A percentile compares a stretch with the other conserved stretches of the same genome.
Evolutionary conservation across 768 basidiomycete species (phyloP).

Genomic region (Trametes elegans): DNA sequence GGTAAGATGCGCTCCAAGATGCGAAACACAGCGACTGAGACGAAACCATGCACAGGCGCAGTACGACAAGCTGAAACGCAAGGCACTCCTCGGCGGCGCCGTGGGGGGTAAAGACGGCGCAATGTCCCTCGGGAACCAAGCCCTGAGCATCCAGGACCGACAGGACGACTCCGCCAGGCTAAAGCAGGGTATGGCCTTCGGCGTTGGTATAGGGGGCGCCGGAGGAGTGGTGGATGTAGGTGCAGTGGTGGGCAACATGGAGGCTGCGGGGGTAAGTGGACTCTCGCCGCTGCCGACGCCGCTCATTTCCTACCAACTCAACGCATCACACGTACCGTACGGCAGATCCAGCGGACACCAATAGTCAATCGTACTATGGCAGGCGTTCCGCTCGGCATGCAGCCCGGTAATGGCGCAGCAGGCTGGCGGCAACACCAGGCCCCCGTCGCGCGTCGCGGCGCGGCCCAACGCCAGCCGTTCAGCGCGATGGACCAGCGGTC

Average conservation of each 20-base stretch:
- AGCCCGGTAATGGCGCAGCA: slow-evolving; percentile 16
- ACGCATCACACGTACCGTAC: background rate
- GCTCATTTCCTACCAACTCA: background rate
- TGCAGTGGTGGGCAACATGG: slow-evolving; percentile 63
- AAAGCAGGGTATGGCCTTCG: slow-evolving; percentile 24
- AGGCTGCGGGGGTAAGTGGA: slow-evolving; percentile 54
- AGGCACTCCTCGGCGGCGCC: slow-evolving; percentile 58
- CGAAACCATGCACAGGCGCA: slow-evolving; percentile 48
- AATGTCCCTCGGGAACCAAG: slow-evolving; percentile 15
- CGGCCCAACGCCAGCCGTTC: slow-evolving; percentile 46
- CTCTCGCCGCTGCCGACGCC: too few relatives aligned
- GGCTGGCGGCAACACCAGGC: slow-evolving; percentile 32
- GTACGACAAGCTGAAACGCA: slow-evolving; percentile 82
- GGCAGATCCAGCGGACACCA: slow-evolving; percentile 74
- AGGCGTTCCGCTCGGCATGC: slow-evolving; percentile 17
- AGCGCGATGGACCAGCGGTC: slow-evolving; percentile 25
- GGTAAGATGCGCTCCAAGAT: slow-evolving; percentile 35
- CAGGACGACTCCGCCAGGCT: slow-evolving; percentile 11
- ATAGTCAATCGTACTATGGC: slow-evolving; percentile 48
- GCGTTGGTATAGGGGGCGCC: slow-evolving; percentile 24
- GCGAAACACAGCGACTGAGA: background rate
- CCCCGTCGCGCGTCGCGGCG: slow-evolving; percentile 31
- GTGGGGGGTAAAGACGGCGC: slow-evolving; percentile 9
- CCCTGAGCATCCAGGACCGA: slow-evolving; percentile 10
- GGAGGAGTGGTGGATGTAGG: slow-evolving; percentile 45